phyloP scores from a whole-genome alignment of 345 rosid genomes.

The Rhodamnia rubescens region DNA sequence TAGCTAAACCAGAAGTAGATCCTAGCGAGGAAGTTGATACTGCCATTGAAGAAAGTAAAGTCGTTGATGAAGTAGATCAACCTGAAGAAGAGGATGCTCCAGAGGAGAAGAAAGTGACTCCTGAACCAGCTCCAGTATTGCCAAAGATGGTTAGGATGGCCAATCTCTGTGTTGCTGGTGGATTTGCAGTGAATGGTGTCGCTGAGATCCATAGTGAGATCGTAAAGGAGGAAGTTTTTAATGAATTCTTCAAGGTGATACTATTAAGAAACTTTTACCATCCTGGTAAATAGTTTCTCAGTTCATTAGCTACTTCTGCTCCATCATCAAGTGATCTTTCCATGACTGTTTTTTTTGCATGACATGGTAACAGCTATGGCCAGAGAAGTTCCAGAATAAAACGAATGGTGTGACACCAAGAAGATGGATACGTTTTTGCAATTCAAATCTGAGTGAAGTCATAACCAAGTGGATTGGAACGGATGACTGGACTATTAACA shows the following conservation, averaged over 20 bases:
- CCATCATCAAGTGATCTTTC: neutral
- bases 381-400: conserved; percentile 45
- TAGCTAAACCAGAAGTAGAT: conserved; percentile 9
- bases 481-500: conserved; percentile 32
- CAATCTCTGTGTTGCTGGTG: conserved; percentile 35
- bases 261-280: neutral
- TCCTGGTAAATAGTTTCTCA: neutral
- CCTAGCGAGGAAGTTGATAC: conserved; percentile 6
- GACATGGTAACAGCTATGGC: conserved; percentile 29
- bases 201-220: conserved; percentile 51
- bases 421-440: conserved; percentile 46
- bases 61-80: conserved; percentile 6
- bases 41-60: conserved; percentile 7
- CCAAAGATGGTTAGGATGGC: conserved; percentile 39
- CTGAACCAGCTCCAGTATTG: conserved; percentile 17
- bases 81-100: conserved; percentile 2
- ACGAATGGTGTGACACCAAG: conserved; percentile 51
- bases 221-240: conserved; percentile 39
- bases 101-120: conserved; percentile 1
- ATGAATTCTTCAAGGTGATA: conserved; percentile 30
- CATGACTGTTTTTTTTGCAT: neutral
- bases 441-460: conserved; percentile 29
- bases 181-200: conserved; percentile 35
- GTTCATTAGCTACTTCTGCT: neutral
- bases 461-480: conserved; percentile 39